Conservation (phyloP, 2,329 filamentous ascomycete species). For the Calonectria henricotiae region DNA sequence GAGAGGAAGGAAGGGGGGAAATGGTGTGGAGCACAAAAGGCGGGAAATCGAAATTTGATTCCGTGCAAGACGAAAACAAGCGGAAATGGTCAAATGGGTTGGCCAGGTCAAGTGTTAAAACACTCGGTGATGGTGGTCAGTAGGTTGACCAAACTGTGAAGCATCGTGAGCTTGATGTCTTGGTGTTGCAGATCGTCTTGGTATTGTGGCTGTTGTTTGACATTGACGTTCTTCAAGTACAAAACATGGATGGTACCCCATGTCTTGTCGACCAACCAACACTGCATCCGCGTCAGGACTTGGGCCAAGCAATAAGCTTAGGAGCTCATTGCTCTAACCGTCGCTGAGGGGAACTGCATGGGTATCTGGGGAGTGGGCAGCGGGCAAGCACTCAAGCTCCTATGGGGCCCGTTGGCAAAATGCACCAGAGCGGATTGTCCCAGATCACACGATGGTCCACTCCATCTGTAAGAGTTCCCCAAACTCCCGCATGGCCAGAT, state of each 20-base stretch:
- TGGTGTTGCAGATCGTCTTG: conserved; percentile 28
- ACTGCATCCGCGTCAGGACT: not conserved
- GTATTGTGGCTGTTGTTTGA: conserved; percentile 15
- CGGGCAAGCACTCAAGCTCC: conserved; percentile 27
- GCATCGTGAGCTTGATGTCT: conserved; percentile 35
- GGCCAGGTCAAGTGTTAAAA: not conserved
- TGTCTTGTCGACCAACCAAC: conserved; percentile 14
- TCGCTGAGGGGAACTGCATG: conserved; percentile 30
- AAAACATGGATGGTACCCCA: conserved; percentile 29
- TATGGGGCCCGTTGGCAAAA: conserved; percentile 31
- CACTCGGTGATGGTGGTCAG: not conserved
- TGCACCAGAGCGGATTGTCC: conserved; percentile 49
- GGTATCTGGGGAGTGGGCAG: conserved; percentile 17
- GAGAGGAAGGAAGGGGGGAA: not conserved
- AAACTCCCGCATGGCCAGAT: conserved; percentile 45
- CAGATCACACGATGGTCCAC: conserved; percentile 44
- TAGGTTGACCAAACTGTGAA: conserved; percentile 11
- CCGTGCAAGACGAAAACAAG: not conserved
- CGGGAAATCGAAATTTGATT: not conserved
- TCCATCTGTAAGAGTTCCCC: conserved; percentile 42
- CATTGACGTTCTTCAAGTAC: conserved; percentile 23
- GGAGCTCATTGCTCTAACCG: conserved; percentile 25
- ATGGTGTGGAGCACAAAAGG: not conserved
- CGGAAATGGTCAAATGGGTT: no score
- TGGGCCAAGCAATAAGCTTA: conserved; percentile 31